Evolutionary conservation across 805 yeast genomes (phyloP).

Genomic region (Debaryomyces prosopidis): DNA sequence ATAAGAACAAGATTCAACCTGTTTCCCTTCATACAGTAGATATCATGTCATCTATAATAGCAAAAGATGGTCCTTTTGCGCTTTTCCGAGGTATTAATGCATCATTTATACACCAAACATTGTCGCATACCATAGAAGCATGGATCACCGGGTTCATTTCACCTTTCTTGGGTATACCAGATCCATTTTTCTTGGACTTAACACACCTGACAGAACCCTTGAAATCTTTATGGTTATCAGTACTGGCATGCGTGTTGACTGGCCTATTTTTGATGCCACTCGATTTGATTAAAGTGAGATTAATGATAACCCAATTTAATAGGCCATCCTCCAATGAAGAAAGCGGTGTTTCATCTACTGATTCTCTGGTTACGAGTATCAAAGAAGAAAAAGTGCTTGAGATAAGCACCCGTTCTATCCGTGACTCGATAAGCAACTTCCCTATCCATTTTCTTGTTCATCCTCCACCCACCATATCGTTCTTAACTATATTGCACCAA

Average conservation of each 20-base stretch:
- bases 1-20: conserved; percentile 48
- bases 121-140: conserved; percentile 76
- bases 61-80: conserved; percentile 73
- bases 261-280: conserved; percentile 76
- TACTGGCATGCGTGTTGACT: conserved; percentile 71
- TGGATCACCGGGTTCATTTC: conserved; percentile 91
- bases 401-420: conserved; percentile 59
- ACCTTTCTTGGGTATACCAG: conserved; percentile 80
- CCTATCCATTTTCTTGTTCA: conserved; percentile 57
- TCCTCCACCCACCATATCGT: conserved; percentile 48
- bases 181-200: conserved; percentile 81
- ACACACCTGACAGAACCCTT: conserved; percentile 78
- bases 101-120: conserved; percentile 73
- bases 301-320: conserved; percentile 68
- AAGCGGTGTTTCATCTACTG: conserved; percentile 1
- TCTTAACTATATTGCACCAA: conserved; percentile 60
- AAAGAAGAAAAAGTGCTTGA: neutral
- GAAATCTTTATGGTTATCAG: conserved; percentile 63
- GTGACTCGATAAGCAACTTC: conserved; percentile 61
- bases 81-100: conserved; percentile 76
- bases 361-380: neutral
- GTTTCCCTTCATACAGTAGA: conserved; percentile 62
- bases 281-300: conserved; percentile 74
- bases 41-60: conserved; percentile 60
- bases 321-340: conserved; percentile 13